Conservation (phyloP, 1,139 yeast species). For the Nakaseomyces uthaithaninus region DNA sequence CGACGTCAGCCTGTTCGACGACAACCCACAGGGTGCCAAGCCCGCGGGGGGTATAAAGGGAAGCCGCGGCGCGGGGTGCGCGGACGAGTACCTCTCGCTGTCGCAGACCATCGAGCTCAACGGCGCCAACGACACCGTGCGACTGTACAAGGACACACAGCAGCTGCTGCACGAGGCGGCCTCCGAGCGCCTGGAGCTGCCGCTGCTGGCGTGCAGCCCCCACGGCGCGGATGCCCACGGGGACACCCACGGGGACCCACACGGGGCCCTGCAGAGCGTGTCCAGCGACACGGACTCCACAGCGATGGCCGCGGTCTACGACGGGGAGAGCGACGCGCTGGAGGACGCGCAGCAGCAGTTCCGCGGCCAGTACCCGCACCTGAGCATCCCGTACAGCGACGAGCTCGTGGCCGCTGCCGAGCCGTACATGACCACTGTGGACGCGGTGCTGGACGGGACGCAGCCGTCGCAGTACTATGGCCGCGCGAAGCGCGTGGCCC, state of each 20-base stretch:
- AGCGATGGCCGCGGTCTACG: no score
- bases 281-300: no score
- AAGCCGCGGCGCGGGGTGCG: background rate
- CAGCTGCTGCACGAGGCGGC: background rate
- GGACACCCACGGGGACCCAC: no score
- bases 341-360: slow-evolving; percentile 3
- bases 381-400: slow-evolving; percentile 5
- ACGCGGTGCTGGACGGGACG: slow-evolving; percentile 40
- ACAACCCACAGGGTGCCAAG: background rate
- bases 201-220: no score
- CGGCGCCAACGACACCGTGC: background rate
- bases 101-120: slow-evolving; percentile 1
- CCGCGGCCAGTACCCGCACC: slow-evolving; percentile 2
- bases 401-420: slow-evolving; percentile 31
- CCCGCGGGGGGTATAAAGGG: no score
- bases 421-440: slow-evolving; percentile 34
- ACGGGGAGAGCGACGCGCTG: slow-evolving; percentile 1
- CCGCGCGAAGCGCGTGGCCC: slow-evolving; percentile 38
- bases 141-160: slow-evolving; percentile 1
- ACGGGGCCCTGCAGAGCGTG: no score
- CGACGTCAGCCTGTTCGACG: background rate
- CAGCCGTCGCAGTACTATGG: slow-evolving; percentile 42
- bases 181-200: background rate
- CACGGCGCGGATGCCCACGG: no score
- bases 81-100: background rate